Evolutionary conservation across 148 eudicot species (phyloP), one percentile per base, ranked within the genome.

Genomic region (Camellia japonica): DNA sequence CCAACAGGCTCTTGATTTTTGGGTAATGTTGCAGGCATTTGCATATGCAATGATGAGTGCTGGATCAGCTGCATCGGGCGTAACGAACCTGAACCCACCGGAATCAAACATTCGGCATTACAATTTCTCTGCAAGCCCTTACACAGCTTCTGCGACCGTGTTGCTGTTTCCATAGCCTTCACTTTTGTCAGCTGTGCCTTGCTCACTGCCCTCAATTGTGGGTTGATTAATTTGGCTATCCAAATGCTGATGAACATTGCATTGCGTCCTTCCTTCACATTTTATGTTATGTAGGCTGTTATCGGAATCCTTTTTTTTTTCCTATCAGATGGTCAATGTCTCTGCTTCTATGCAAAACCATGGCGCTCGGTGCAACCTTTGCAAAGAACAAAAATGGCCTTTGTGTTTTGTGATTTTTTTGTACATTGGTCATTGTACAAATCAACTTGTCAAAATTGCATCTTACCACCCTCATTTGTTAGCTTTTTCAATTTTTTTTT

Each of bases 1-100:
- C 23, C 23, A 23, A 23, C 23, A 23, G 23, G 23, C 23, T 23
- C 23, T 11, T 47, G 14, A 3, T 51, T 73, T 18, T 78, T 78
- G 23, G 12, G 47, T 54, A 1, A 8, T 23, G 18, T 8, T 75
- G 16, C 86, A 96, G 99, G 84, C 87, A 41, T 90, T 93, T 82
- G 98, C 98, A 30, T 96, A 90, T 75, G 95, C 92, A 1, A 73
- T 88, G 88, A 92, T 96, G 90, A 94, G 98, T 74, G 97, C 97
- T 7, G 95, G 89, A 80, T 96, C 99, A 15, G 97, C 99, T 66
- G 91, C 99, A 67, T 91, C 99, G 1, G 98, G 98, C 7, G 97
- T 93, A 0, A 88, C 94, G 4, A 92, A 88, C 80, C 83, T 96
- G 74, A 96, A 96, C 83, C 90, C 43, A 91, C 95, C 6, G 99